Base-by-base conservation (phyloP, 805 yeast species). In the Lachancea thermotolerans region DNA sequence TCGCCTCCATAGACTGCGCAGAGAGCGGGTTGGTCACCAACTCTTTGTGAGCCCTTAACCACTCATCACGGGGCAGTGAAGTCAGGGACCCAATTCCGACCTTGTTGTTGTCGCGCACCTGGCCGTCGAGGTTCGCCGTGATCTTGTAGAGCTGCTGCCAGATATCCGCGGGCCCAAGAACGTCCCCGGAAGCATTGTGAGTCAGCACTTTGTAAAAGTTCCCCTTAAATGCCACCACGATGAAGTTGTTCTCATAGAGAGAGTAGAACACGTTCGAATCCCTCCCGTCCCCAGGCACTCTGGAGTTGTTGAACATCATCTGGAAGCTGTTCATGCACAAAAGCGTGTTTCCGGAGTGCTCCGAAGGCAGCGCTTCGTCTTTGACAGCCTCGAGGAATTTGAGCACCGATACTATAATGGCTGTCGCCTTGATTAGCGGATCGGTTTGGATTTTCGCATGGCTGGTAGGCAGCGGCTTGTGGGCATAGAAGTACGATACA, bases 251-350 rank as follows among this genome's bases (percentile, higher is more conserved):
- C 39, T 65, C 67, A 42, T 57, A 66, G 31, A 60, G 47, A 17
- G 67, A 62, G 65, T 78, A 81, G 48, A 68, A 60, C 27, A 74
- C 72, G 54, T 83, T 82, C 48, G 75, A 71, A 64, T 91, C 97
- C 46, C 74, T 64, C 14, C 66, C 68, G n/a, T 69, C 69, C 36
- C 69, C 71, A n/a, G 97, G 96, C 42, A 86, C 75, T 57, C 98
- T 77, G 46, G 85, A 77, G 61, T 83, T 86, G 72, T 89, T 87
- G 74, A 91, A 91, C 95, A 91, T 84, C 70, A 79, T 78, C 59
- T 78, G 78, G 76, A 87, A 90, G 30, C 95, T 82, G 65, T 87
- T 89, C 98, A 91, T 91, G 68, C 97, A 91, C 61, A 79, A 84
- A n/a, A 97, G 95, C 52, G 72, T 72, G 43, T 80, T 82, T 67